Evolutionary conservation across 164 flowering plant species (phyloP).

Genomic region (Houttuynia cordata): DNA sequence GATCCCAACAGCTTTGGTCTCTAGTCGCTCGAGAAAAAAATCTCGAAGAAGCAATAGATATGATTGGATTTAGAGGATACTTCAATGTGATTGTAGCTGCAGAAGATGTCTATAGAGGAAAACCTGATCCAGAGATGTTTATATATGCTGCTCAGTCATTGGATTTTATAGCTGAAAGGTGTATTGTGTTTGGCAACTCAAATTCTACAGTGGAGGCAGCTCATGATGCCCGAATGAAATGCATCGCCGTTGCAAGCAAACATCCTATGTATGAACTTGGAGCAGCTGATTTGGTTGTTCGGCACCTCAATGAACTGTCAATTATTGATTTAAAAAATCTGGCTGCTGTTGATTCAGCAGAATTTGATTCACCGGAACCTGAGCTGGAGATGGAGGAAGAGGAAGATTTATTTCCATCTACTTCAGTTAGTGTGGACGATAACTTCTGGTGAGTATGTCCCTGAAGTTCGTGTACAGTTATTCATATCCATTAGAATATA

Average conservation of each 20-base stretch:
- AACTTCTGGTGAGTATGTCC: constrained; percentile 27
- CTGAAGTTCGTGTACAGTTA: constrained; percentile 14
- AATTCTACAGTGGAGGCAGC: constrained; percentile 92
- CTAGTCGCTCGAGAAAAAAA: constrained; percentile 65
- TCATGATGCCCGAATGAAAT: constrained; percentile 90
- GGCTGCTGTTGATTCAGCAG: constrained; percentile 54
- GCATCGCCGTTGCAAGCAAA: constrained; percentile 93
- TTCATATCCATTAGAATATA: neutral
- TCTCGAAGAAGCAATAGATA: constrained; percentile 53
- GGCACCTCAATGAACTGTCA: constrained; percentile 71
- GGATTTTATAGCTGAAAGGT: constrained; percentile 73
- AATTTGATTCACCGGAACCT: constrained; percentile 64
- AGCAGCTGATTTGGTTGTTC: constrained; percentile 94
- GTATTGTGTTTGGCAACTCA: constrained; percentile 95
- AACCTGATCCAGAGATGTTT: constrained; percentile 99
- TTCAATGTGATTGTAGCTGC: constrained; percentile 73
- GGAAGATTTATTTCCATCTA: constrained; percentile 18
- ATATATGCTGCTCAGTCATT: constrained; percentile 77
- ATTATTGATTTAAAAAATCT: constrained; percentile 89
- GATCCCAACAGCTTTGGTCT: constrained; percentile 87
- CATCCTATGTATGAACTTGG: constrained; percentile 87
- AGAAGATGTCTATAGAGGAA: constrained; percentile 90
- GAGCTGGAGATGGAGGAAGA: constrained; percentile 65
- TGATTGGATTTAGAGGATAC: constrained; percentile 49
- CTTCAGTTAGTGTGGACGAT: constrained; percentile 38